Percentiles rank a stretch among this genome's conserved stretches.
Evolutionary conservation across 1,284 basidiomycete genomes (phyloP).

Genomic region (Leccinum pachyderme): DNA sequence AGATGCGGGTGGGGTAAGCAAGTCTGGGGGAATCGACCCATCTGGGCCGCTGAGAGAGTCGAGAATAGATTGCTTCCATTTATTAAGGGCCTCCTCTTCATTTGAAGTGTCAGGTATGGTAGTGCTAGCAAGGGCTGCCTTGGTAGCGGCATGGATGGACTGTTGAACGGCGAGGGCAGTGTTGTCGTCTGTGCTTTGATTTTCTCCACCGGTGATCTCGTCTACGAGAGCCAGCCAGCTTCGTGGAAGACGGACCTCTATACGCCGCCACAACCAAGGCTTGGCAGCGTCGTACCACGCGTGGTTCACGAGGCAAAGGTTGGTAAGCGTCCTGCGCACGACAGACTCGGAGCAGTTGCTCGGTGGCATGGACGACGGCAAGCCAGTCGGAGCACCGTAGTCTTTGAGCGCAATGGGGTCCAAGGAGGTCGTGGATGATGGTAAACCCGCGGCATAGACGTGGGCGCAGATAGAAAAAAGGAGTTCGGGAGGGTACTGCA

Average conservation of each 20-base stretch:
- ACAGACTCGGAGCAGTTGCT: conserved; percentile 64
- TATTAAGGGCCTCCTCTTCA: conserved; percentile 44
- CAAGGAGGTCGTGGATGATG: conserved; percentile 54
- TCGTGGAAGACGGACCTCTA: conserved; percentile 75
- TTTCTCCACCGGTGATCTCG: conserved; percentile 70
- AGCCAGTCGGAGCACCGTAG: conserved; percentile 51
- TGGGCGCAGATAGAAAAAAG: conserved; percentile 66
- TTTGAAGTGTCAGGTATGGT: conserved; percentile 32
- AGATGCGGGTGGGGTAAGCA: conserved; percentile 72
- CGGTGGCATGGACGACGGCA: conserved; percentile 70
- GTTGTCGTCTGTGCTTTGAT: conserved; percentile 45
- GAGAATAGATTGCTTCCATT: conserved; percentile 61
- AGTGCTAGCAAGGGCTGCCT: conserved; percentile 50
- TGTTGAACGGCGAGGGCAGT: conserved; percentile 61
- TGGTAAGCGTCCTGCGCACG: conserved; percentile 60
- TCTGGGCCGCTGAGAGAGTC: conserved; percentile 59
- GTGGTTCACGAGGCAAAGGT: conserved; percentile 68
- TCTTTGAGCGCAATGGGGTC: conserved; percentile 58
- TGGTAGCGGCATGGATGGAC: conserved; percentile 61
- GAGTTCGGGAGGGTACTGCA: conserved; percentile 62
- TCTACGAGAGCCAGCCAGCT: conserved; percentile 79
- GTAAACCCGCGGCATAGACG: conserved; percentile 60
- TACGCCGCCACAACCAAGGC: conserved; percentile 76
- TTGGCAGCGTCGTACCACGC: conserved; percentile 76
- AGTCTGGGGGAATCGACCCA: conserved; percentile 64